These are phyloP conservation scores for Polygonum maritimum DNA, from an alignment of 148 eudicot genomes.

Conservation along the genomic window DNA sequence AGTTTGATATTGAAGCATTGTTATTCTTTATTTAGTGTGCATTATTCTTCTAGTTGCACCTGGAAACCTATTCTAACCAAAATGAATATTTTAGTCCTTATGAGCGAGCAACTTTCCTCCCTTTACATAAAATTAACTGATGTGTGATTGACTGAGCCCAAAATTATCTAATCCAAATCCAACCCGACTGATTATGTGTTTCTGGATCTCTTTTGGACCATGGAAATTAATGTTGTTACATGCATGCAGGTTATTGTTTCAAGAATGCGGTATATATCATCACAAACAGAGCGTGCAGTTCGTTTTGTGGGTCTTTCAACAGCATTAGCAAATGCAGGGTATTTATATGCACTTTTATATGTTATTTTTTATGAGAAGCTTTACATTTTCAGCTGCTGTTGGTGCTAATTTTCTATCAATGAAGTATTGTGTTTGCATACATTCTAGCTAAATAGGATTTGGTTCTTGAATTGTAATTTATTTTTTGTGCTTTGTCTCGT, in stretches of 20 bases:
- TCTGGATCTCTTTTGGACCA: not conserved
- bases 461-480: not conserved
- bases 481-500: not conserved
- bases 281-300: conserved; percentile 85
- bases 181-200: not conserved
- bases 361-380: not conserved
- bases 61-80: too few relatives aligned
- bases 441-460: not conserved
- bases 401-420: not conserved
- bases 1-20: too few relatives aligned
- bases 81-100: too few relatives aligned
- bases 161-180: not conserved
- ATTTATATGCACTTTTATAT: not conserved
- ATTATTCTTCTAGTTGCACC: not conserved
- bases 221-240: not conserved
- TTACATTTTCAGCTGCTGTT: not conserved
- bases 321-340: conserved; percentile 91
- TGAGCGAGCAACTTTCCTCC: not conserved
- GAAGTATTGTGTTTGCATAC: not conserved
- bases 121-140: not conserved
- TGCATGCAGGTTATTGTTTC: conserved; percentile 78
- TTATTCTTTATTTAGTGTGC: not conserved
- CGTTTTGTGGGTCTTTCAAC: conserved; percentile 98
- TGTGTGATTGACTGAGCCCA: not conserved
- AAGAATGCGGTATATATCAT: conserved; percentile 98